Conservation (phyloP, 2,329 filamentous ascomycete genomes). For the Xylariaceae sp. region DNA sequence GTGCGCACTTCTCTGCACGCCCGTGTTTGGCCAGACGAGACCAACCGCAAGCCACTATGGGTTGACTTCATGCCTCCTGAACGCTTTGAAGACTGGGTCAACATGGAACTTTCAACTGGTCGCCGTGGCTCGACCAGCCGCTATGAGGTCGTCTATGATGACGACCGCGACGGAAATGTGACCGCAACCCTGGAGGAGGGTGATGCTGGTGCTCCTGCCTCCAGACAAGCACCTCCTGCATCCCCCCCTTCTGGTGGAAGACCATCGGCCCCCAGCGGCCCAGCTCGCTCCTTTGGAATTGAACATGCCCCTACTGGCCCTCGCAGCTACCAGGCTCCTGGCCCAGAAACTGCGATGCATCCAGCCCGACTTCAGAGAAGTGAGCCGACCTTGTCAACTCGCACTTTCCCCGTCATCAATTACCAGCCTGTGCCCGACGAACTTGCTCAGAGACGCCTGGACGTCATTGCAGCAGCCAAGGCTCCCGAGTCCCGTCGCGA, state of each 20-base stretch:
- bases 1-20: conserved; percentile 72
- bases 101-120: conserved; percentile 50
- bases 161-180: conserved; percentile 45
- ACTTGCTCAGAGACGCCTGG: conserved; percentile 57
- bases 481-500: conserved; percentile 32
- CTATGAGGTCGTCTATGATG: conserved; percentile 69
- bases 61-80: conserved; percentile 84
- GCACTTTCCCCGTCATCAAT: conserved; percentile 32
- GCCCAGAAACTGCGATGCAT: conserved; percentile 13
- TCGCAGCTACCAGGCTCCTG: conserved; percentile 28
- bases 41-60: conserved; percentile 74
- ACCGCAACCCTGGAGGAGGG: conserved; percentile 49
- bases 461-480: conserved; percentile 44
- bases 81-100: conserved; percentile 66
- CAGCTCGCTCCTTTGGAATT: conserved; percentile 22
- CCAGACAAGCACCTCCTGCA: conserved; percentile 8
- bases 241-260: conserved; percentile 18
- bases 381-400: conserved; percentile 28
- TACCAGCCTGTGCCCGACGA: conserved; percentile 55
- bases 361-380: conserved; percentile 14
- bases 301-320: conserved; percentile 31
- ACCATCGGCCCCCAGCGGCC: conserved; percentile 23
- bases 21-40: conserved; percentile 79
- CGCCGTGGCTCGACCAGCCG: conserved; percentile 35
- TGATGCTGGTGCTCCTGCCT: conserved; percentile 19